These are phyloP conservation scores for Fusarium proliferatum DNA, from an alignment of 2,329 filamentous ascomycete species.

Conservation along the genomic window DNA sequence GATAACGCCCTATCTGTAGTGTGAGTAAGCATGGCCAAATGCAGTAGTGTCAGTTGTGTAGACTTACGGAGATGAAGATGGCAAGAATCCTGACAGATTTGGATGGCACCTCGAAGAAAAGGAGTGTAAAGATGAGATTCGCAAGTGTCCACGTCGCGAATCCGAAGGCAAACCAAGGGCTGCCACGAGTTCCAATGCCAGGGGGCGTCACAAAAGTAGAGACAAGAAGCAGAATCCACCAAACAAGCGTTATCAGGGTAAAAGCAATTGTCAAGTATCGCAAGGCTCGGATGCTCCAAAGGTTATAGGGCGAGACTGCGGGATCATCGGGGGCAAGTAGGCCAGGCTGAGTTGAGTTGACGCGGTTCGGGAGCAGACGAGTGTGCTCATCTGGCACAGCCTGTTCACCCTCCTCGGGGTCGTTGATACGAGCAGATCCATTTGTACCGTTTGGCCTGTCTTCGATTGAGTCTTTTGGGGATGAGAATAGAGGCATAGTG, in stretches of 20 bases:
- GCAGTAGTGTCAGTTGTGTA: not conserved
- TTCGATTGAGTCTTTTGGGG: slow-evolving; percentile 40
- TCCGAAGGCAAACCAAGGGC: slow-evolving; percentile 90
- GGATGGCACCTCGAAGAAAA: slow-evolving; percentile 91
- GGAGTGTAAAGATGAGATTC: slow-evolving; percentile 78
- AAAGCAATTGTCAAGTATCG: slow-evolving; percentile 83
- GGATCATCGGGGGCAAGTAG: slow-evolving; percentile 57
- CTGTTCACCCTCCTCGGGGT: slow-evolving; percentile 42
- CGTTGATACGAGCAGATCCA: slow-evolving; percentile 4
- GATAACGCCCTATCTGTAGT: slow-evolving; percentile 46
- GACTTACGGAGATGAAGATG: slow-evolving; percentile 66
- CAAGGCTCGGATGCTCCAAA: slow-evolving; percentile 87
- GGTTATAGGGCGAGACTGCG: slow-evolving; percentile 88
- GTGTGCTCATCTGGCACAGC: slow-evolving; percentile 63
- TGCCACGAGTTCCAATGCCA: slow-evolving; percentile 84
- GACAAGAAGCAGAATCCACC: slow-evolving; percentile 92
- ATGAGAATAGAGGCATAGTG: slow-evolving; percentile 50
- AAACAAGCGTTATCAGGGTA: slow-evolving; percentile 80
- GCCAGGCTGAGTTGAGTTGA: slow-evolving; percentile 59
- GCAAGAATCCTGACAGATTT: slow-evolving; percentile 80
- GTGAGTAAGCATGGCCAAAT: slow-evolving; percentile 36
- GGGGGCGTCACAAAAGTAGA: slow-evolving; percentile 92
- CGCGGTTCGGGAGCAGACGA: slow-evolving; percentile 75
- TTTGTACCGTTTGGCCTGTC: slow-evolving; percentile 30
- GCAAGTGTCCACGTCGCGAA: slow-evolving; percentile 83